phyloP scores from a whole-genome alignment of 768 basidiomycete species.

The Phlegmacium glaucopus region DNA sequence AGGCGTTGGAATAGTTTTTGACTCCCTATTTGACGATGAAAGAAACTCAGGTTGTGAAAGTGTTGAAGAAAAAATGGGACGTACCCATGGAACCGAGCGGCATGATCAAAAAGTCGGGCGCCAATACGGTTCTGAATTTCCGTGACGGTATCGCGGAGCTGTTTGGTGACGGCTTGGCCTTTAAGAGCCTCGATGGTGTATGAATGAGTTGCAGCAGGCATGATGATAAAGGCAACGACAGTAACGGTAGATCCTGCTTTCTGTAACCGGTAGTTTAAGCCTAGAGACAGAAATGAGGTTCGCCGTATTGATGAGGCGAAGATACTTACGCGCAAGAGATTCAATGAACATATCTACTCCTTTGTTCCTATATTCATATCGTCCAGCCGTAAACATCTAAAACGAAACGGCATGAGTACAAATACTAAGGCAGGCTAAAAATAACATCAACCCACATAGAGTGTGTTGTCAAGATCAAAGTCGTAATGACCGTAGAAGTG shows the following conservation, averaged over 20 bases:
- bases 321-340: conserved; percentile 73
- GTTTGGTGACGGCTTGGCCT: conserved; percentile 94
- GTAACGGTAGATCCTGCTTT: conserved; percentile 69
- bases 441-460: conserved; percentile 55
- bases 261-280: conserved; percentile 50
- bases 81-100: conserved; percentile 88
- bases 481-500: conserved; percentile 99
- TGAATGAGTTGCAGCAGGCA: conserved; percentile 94
- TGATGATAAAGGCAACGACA: conserved; percentile 97
- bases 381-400: conserved; percentile 97
- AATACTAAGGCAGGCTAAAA: background rate
- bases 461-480: conserved; percentile 90
- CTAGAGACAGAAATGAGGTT: conserved; percentile 17
- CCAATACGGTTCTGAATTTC: conserved; percentile 95
- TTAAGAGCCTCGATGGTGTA: conserved; percentile 98
- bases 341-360: conserved; percentile 99
- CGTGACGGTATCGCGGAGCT: conserved; percentile 91
- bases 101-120: conserved; percentile 88
- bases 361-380: conserved; percentile 99
- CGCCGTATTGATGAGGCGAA: background rate
- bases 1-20: conserved; percentile 69
- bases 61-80: conserved; percentile 20
- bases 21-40: conserved; percentile 45
- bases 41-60: background rate
- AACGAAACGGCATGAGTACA: conserved; percentile 2